Conservation (phyloP, 345 rosid genomes). For the Populus davidiana region DNA sequence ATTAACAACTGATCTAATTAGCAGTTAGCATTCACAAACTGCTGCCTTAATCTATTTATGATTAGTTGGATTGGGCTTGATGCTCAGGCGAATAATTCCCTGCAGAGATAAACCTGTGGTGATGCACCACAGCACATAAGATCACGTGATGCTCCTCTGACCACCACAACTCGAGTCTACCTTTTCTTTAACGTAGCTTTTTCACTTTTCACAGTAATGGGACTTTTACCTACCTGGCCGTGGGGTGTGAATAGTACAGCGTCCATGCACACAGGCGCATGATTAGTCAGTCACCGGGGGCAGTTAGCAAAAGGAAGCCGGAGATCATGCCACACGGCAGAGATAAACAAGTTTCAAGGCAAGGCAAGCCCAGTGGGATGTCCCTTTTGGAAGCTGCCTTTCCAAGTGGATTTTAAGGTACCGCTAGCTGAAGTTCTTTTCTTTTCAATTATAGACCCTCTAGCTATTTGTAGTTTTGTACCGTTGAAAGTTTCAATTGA, state of each 20-base stretch:
- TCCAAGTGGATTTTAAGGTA: not conserved
- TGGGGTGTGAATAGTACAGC: not conserved
- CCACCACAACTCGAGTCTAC: not conserved
- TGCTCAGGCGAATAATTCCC: no score
- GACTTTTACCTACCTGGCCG: no score
- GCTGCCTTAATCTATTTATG: no score
- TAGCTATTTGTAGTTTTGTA: no score
- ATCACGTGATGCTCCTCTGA: not conserved
- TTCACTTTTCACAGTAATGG: not conserved
- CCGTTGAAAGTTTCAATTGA: not conserved
- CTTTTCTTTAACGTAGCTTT: no score
- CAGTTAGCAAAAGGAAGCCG: not conserved
- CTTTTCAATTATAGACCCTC: not conserved
- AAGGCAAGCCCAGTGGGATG: not conserved
- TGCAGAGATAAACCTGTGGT: no score
- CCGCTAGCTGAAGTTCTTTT: no score
- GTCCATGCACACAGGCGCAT: not conserved
- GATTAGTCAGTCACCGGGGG: not conserved
- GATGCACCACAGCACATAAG: no score
- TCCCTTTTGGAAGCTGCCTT: not conserved
- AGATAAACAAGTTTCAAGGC: not conserved
- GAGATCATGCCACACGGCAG: not conserved
- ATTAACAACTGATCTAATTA: no score
- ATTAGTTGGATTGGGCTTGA: no score
- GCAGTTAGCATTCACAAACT: no score